Percentiles rank a stretch among this genome's conserved stretches.
phyloP scores from a whole-genome alignment of 768 basidiomycete species.

The Lyophyllum semitale region DNA sequence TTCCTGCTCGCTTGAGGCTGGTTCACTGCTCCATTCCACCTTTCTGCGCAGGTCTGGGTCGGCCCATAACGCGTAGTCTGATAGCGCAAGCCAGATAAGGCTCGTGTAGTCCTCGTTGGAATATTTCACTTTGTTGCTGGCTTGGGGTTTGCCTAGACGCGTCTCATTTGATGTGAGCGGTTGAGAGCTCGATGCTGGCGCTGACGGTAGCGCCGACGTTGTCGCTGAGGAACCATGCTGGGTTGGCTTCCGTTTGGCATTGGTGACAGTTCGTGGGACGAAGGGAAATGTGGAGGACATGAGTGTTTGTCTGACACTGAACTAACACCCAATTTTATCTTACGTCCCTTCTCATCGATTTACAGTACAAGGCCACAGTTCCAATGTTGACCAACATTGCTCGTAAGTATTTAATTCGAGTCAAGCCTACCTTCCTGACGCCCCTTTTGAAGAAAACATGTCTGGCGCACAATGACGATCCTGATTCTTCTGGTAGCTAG shows the following conservation, averaged over 20 bases:
- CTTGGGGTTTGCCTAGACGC: background rate
- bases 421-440: too few species aligned
- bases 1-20: conserved; percentile 9
- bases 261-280: conserved; percentile 48
- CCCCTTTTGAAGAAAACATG: too few species aligned
- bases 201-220: background rate
- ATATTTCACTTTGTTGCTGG: conserved; percentile 6
- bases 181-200: background rate
- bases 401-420: too few species aligned
- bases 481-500: too few species aligned
- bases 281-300: conserved; percentile 42
- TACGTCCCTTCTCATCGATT: too few species aligned
- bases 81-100: conserved; percentile 62
- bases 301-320: too few species aligned
- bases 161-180: background rate
- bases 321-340: too few species aligned
- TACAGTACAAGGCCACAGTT: too few species aligned
- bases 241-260: conserved; percentile 23
- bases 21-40: conserved; percentile 38
- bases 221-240: background rate
- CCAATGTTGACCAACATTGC: too few species aligned
- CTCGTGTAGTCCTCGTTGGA: conserved; percentile 45
- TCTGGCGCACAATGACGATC: too few species aligned
- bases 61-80: conserved; percentile 69
- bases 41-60: conserved; percentile 55